Evolutionary conservation across 495 filamentous ascomycete species (phyloP), one percentile per base, ranked within the genome.

Genomic region (Massariosphaeria phaeospora): DNA sequence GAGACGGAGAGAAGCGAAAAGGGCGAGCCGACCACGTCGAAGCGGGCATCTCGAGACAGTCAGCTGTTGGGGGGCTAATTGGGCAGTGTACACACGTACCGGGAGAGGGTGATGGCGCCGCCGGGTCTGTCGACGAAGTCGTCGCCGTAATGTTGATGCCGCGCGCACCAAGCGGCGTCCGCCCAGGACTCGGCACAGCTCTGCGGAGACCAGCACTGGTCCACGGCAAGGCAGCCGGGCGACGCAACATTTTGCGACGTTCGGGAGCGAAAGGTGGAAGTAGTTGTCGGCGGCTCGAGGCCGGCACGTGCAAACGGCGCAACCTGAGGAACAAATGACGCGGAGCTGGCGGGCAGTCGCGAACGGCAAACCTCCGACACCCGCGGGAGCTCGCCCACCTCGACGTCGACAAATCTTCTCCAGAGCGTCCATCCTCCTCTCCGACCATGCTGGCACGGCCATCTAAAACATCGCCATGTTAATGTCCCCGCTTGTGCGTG

Each of bases 1-100:
- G 85, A 84, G 52, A 96, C 88, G 20, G 90, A 95, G 62, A 98
- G 86, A 39, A 98, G 79, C 29, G 94, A 96, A 66, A 87, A 91
- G 2, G 90, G 88, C 18, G 86, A 76, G 42, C 90, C 93, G 57
- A 97, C 71, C 26, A 96, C 88, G 66, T 96, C 89, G 67, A 98
- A 98, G 48, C 82, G 83, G 17, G 91, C 93, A 83, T 96, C 93
- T 95, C 55, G 8, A n/a, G 30, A n/a, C 30, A 8, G 30, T 33
- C 30, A 7, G 30, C 30, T 33, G 30, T 33, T 8, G 8, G 8
- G 30, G n/a, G 8, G 30, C n/a, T 7, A 8, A n/a, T n/a, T 33
- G 30, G 30, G 8, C 30, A 7, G 8, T 7, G 20, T 30, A 52
- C 30, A 42, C 2, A 3, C 20, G 5, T 61, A 69, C 67, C 67